Conservation (phyloP, 768 basidiomycete species). For the Rhodotorula paludigena region DNA sequence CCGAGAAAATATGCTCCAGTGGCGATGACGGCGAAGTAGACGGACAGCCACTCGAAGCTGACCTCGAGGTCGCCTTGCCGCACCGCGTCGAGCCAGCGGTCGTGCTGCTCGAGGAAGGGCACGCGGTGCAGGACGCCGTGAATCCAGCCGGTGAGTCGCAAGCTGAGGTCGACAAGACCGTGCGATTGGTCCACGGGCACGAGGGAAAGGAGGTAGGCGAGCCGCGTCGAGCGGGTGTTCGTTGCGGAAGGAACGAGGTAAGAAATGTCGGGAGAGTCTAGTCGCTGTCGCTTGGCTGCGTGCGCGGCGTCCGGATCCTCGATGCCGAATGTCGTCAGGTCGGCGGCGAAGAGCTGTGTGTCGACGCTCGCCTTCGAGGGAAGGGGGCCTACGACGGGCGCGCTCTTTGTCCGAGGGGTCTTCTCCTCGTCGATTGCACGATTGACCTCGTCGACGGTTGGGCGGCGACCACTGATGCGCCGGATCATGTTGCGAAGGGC, state of each 20-base stretch:
- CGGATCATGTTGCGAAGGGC: not conserved
- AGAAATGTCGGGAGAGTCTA: not conserved
- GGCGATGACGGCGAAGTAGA: slow-evolving; percentile 1
- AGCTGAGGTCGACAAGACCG: not conserved
- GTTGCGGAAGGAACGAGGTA: not conserved
- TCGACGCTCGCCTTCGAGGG: not conserved
- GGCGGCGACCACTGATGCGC: not conserved
- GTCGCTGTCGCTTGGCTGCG: not conserved
- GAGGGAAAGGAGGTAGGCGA: slow-evolving; percentile 2
- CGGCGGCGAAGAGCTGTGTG: not conserved
- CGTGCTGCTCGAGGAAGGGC: not conserved
- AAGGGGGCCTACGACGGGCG: no score
- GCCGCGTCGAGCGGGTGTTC: not conserved
- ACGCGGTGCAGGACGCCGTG: not conserved
- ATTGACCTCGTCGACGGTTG: not conserved
- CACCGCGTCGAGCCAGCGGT: not conserved
- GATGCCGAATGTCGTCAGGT: not conserved
- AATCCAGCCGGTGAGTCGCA: not conserved
- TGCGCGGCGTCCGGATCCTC: not conserved
- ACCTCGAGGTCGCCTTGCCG: not conserved
- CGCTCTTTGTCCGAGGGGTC: no score
- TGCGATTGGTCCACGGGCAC: not conserved
- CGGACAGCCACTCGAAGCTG: not conserved
- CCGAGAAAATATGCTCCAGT: not conserved
- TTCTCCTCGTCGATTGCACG: no score